Evolutionary conservation across 192 early-diverging fungal species (phyloP), one percentile per base, ranked within the genome.

Genomic region (Coemansia nantahalensis): DNA sequence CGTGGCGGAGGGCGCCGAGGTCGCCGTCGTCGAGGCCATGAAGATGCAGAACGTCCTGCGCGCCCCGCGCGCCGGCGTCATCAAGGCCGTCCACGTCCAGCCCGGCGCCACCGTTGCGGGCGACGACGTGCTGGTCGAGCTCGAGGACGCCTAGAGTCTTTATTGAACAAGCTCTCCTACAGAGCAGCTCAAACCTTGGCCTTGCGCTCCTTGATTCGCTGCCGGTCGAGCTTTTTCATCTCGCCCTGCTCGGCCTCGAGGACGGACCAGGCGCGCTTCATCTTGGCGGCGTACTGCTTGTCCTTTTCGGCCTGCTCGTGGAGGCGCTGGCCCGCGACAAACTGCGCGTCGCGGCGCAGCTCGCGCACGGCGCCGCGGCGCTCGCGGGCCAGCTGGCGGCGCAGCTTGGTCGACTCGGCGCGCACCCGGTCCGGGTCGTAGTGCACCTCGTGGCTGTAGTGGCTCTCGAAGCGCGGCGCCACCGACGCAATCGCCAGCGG

Each of bases 31-130:
- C 16, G 94, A 97, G 75, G 94, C 94, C 21, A 97, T 97, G 94
- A 94, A 94, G 78, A 97, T 97, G 94, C 92, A 94, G 55, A 97
- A 97, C 50, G 86, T 95, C 8, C 58, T 97, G 43, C 77, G 88
- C 2, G 83, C 92, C 10, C 81, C 90, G 5, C 80, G 83, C 14
- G 82, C 79, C 6, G 92, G 92, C 42, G 85, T 77, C 39, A 71
- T 97, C 52, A 87, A 85, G 74, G 83, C 85, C 19, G 82, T 97
- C 5, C 60, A 80, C 45, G 88, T 95, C 5, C 56, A 77, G 54
- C 63, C 82, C 1, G 90, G 91, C 7, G 78, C 80, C 16, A 82
- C 83, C 10, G 93, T 97, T 17, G 79, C 81, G 19, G 88, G 88
- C 5, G 90, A 92, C 17, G 89, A 89, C 59, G 46, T 88, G 8